Evolutionary conservation across 75 land plant species (phyloP).

Genomic region (Adiantum capillusveneris): DNA sequence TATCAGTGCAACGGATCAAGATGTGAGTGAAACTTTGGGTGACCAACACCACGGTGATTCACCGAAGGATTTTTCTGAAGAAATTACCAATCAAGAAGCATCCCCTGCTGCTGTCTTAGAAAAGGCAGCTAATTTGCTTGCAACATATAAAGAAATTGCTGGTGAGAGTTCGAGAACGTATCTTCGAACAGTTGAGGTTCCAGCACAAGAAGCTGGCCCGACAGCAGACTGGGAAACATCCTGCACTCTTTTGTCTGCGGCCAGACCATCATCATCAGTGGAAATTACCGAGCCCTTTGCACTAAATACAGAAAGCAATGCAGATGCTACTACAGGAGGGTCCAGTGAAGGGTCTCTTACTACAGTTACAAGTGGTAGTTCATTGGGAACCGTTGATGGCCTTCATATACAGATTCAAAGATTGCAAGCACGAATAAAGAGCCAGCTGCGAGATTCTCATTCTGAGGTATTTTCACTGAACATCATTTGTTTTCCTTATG

Average conservation of each 20-base stretch:
- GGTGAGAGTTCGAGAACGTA: not conserved
- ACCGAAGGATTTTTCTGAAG: not conserved
- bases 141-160: constrained; percentile 4
- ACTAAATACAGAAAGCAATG: not conserved
- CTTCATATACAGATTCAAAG: constrained; percentile 31
- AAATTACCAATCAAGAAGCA: not conserved
- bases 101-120: not conserved
- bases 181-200: not conserved
- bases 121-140: not conserved
- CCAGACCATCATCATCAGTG: constrained; percentile 15
- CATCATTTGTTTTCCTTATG: too few species aligned
- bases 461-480: constrained; percentile 7
- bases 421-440: constrained; percentile 37
- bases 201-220: constrained; percentile 17
- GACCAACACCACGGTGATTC: not conserved
- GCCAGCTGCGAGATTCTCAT: constrained; percentile 26
- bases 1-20: not conserved
- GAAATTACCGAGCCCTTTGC: constrained; percentile 13
- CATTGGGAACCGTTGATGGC: constrained; percentile 21
- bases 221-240: constrained; percentile 33
- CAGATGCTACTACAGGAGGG: not conserved
- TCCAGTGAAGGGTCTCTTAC: constrained; percentile 14
- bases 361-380: constrained; percentile 10
- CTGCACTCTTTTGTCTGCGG: constrained; percentile 26
- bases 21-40: not conserved